phyloP scores from a whole-genome alignment of 441 rosid genomes.

The Rhodomyrtus psidioides region DNA sequence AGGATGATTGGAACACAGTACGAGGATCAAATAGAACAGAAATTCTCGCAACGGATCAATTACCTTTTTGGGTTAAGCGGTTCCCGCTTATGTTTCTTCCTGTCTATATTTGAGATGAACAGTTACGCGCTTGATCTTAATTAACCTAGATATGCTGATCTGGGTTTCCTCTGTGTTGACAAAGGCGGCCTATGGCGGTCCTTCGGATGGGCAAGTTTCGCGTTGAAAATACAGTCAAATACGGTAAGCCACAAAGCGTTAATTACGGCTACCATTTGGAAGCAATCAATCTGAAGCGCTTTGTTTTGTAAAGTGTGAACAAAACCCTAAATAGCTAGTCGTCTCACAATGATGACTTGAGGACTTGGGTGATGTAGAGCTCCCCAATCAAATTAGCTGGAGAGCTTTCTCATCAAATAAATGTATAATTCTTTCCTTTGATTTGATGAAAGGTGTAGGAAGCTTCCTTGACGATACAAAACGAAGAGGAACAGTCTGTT shows the following conservation, averaged over 20 bases:
- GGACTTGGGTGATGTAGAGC: not conserved
- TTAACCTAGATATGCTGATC: not conserved
- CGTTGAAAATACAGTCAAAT: not conserved
- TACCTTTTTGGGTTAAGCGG: not conserved
- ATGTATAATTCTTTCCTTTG: not conserved
- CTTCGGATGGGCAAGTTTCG: not conserved
- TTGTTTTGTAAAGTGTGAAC: not conserved
- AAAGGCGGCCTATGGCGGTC: not conserved
- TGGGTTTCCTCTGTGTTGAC: not conserved
- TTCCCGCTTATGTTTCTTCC: not conserved
- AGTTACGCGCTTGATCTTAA: not conserved
- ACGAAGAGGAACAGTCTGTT: constrained; percentile 6
- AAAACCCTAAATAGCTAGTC: not conserved
- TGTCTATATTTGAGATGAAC: not conserved
- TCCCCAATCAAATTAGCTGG: not conserved
- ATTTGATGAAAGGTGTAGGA: constrained; percentile 27
- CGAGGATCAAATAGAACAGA: not conserved
- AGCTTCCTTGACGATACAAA: constrained; percentile 22
- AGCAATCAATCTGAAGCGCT: not conserved
- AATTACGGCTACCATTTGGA: not conserved
- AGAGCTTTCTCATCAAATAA: not conserved
- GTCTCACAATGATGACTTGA: not conserved
- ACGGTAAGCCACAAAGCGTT: not conserved
- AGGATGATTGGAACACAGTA: not conserved
- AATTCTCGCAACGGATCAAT: not conserved